Evolutionary conservation across 2,329 filamentous ascomycete species (phyloP).

Genomic region (Beauveria pseudobassiana): DNA sequence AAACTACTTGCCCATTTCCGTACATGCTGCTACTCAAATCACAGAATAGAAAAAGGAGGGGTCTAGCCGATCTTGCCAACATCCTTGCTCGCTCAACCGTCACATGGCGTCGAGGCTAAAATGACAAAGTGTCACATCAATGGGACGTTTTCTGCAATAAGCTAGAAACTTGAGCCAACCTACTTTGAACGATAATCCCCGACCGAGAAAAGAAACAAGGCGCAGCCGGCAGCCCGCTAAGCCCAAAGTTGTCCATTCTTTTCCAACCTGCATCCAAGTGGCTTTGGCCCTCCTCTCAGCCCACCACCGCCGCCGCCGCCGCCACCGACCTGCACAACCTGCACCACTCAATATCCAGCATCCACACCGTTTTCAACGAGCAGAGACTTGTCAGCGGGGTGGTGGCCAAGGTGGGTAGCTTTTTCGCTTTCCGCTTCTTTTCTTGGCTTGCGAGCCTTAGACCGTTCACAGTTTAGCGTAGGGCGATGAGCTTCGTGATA

Average conservation of each 20-base stretch:
- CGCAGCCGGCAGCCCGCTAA: constrained; percentile 7
- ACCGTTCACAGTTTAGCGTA: constrained; percentile 4
- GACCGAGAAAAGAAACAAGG: constrained; percentile 1
- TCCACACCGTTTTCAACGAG: neutral
- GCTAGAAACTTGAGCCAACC: neutral
- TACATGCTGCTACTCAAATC: neutral
- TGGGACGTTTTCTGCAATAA: neutral
- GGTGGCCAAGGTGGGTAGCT: neutral
- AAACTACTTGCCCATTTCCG: neutral
- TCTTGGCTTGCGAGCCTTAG: neutral
- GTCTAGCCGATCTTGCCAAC: neutral
- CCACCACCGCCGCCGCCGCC: neutral
- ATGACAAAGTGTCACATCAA: constrained; percentile 1
- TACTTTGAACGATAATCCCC: neutral
- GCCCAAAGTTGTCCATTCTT: neutral
- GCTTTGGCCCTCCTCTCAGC: neutral
- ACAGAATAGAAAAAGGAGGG: neutral
- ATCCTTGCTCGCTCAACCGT: neutral
- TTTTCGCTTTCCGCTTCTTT: neutral
- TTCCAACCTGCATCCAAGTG: neutral
- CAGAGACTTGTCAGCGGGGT: neutral
- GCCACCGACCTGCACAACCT: neutral
- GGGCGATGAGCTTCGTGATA: constrained; percentile 1
- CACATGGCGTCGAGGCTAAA: constrained; percentile 1
- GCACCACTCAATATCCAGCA: neutral